These are phyloP conservation scores for Histomonas meleagridis DNA, from an alignment of 208 protist genomes.

Conservation along the genomic window DNA sequence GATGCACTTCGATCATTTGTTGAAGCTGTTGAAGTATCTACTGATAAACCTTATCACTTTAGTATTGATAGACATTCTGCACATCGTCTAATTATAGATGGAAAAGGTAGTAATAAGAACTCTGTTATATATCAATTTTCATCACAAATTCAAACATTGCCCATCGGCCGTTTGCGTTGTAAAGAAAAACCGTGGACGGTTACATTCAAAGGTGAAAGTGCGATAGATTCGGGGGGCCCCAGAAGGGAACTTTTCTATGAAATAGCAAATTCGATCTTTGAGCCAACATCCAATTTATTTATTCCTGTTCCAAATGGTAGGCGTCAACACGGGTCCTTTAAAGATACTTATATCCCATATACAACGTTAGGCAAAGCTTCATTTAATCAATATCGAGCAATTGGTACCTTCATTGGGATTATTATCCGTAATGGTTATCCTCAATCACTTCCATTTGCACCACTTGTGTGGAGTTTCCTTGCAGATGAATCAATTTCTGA, in stretches of 20 bases:
- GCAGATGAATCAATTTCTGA: background rate
- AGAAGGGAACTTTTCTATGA: background rate
- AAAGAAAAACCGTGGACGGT: background rate
- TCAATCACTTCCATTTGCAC: background rate
- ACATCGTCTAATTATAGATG: background rate
- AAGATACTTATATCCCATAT: slow-evolving; percentile 6
- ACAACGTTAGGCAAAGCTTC: background rate
- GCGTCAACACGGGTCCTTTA: background rate
- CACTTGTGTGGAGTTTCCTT: background rate
- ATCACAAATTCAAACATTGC: background rate
- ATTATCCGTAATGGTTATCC: background rate
- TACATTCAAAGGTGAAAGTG: background rate
- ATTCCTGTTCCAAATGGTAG: background rate
- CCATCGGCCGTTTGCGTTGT: background rate
- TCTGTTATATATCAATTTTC: background rate
- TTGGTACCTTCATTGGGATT: background rate
- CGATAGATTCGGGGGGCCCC: background rate
- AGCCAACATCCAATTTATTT: background rate
- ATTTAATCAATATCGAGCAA: background rate
- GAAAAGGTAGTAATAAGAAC: background rate
- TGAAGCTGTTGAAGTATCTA: background rate
- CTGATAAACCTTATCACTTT: background rate
- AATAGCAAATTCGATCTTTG: background rate
- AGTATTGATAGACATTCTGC: background rate
- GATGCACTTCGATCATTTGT: background rate